These are phyloP conservation scores for Mycena citricolor DNA, from an alignment of 1,284 basidiomycete genomes.

Conservation along the genomic window DNA sequence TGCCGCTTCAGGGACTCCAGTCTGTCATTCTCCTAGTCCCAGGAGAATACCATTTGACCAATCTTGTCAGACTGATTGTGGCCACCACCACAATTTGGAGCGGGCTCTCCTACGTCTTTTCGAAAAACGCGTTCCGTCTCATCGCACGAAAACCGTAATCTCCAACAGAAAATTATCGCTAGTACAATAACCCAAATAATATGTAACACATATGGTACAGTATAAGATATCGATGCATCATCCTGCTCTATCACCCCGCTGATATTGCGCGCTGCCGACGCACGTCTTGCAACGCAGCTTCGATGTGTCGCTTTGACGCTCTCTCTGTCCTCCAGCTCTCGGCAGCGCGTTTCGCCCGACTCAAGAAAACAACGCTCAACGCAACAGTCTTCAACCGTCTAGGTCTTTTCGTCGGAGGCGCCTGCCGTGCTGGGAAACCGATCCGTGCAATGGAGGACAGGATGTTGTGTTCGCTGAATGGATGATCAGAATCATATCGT, in stretches of 20 bases:
- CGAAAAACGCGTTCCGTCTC: constrained; percentile 66
- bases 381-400: constrained; percentile 61
- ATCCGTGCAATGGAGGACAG: constrained; percentile 76
- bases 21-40: constrained; percentile 28
- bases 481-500: constrained; percentile 5
- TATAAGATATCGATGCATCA: constrained; percentile 20
- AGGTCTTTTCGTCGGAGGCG: constrained; percentile 36
- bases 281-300: constrained; percentile 68
- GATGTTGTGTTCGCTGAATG: constrained; percentile 71
- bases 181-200: constrained; percentile 17
- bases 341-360: constrained; percentile 59
- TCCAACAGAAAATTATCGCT: not conserved
- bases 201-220: constrained; percentile 19
- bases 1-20: constrained; percentile 53
- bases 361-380: constrained; percentile 63
- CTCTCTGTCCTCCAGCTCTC: constrained; percentile 62
- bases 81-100: constrained; percentile 91
- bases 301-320: constrained; percentile 58
- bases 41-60: constrained; percentile 3
- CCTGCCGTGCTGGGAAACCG: constrained; percentile 55
- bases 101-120: constrained; percentile 86
- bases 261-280: constrained; percentile 46
- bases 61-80: constrained; percentile 68
- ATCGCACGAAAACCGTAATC: constrained; percentile 27
- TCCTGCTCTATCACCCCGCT: constrained; percentile 27